These are phyloP conservation scores for Plasmodium falciparum DNA, from an alignment of 169 alveolate genomes.

Conservation along the genomic window DNA sequence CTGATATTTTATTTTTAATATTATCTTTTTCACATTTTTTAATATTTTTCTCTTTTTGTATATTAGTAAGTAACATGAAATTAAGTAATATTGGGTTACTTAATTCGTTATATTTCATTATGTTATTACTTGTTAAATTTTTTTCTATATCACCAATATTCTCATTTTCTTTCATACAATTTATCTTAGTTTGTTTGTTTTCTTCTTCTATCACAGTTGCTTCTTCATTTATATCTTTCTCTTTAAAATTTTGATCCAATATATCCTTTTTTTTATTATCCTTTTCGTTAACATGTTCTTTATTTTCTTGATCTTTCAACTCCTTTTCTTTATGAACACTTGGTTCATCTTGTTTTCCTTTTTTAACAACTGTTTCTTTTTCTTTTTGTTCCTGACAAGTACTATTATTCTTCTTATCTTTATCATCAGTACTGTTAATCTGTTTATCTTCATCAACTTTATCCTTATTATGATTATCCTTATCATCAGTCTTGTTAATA, in stretches of 20 bases:
- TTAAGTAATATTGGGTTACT: slow-evolving; percentile 68
- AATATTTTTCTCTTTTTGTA: slow-evolving; percentile 74
- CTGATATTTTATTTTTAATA: slow-evolving; percentile 71
- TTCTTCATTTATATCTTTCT: slow-evolving; percentile 1
- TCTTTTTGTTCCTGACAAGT: no score
- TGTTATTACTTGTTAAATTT: neutral
- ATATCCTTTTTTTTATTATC: neutral
- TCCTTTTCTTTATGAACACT: neutral
- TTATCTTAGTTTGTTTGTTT: neutral
- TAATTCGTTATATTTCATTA: slow-evolving; percentile 57
- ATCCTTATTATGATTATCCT: neutral
- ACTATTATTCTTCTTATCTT: no score
- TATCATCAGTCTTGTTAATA: neutral
- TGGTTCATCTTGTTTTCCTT: neutral
- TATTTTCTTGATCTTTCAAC: neutral
- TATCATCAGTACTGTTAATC: neutral
- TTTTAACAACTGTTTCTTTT: no score
- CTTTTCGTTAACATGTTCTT: neutral
- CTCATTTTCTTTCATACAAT: neutral
- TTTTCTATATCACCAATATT: neutral
- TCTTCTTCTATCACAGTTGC: neutral
- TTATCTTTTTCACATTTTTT: slow-evolving; percentile 55
- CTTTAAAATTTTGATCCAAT: neutral
- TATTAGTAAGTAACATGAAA: slow-evolving; percentile 44
- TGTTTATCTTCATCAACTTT: neutral